A percentile compares a stretch with the other conserved stretches of the same genome.
Evolutionary conservation across 169 alveolate genomes (phyloP).

Genomic region (Perkinsus marinus): DNA sequence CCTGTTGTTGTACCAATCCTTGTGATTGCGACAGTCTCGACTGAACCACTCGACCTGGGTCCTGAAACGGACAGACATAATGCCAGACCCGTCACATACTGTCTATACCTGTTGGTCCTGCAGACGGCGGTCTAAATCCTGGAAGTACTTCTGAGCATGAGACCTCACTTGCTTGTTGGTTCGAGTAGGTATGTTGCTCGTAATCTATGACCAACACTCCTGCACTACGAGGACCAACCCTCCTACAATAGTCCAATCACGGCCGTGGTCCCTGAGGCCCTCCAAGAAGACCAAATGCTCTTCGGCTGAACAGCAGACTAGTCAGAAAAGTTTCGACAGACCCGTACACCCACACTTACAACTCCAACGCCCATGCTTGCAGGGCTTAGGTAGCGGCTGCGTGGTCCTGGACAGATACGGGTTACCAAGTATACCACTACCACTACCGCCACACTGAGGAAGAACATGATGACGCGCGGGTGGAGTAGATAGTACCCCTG

Average conservation of each 20-base stretch:
- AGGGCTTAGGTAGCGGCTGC: background rate
- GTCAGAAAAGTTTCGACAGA: background rate
- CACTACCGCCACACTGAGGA: background rate
- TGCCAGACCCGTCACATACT: background rate
- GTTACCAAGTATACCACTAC: background rate
- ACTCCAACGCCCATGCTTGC: background rate
- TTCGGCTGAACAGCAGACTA: background rate
- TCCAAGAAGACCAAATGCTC: background rate
- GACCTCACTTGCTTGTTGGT: background rate
- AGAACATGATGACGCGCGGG: too few species aligned
- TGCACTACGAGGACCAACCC: background rate
- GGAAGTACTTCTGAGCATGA: background rate
- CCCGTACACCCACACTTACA: background rate
- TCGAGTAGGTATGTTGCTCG: background rate
- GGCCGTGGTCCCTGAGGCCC: background rate
- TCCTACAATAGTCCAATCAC: background rate
- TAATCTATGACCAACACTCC: background rate
- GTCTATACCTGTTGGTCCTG: background rate
- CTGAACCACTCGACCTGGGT: background rate
- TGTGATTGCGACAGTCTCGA: background rate
- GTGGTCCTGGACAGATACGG: background rate
- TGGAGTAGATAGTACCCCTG: background rate
- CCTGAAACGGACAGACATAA: background rate
- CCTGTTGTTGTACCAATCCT: background rate
- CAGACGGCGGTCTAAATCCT: background rate